Evolutionary conservation across 2,329 filamentous ascomycete species (phyloP), one percentile per base, ranked within the genome.

Genomic region (Leptosphaerulina australis): DNA sequence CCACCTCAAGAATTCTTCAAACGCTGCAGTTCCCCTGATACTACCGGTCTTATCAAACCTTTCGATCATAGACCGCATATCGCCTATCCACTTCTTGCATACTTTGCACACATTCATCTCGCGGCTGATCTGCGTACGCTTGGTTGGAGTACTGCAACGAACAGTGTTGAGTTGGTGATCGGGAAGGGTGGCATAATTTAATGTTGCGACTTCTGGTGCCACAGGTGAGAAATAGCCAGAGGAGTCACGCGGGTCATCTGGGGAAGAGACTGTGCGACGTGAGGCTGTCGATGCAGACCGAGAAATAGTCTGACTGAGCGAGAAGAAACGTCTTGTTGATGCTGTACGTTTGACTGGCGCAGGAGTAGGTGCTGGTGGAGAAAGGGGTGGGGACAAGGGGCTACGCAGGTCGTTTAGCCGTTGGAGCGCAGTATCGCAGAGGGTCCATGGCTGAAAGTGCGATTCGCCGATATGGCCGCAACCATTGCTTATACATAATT

Each of bases 391-490:
- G n/a, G 66, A 65, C 43, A 48, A 55, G n/a, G 66, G 68, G 9
- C 66, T 63, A 21, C 67, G 66, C 1, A 61, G 55, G 9, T 46
- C 37, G 20, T 59, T 55, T 6, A 72, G 61, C 4, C 58, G 55
- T 18, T 54, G 47, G 26, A 64, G 38, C 10, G 67, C 68, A 3
- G 28, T 21, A 37, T 53, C 37, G 58, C 69, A 72, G 21, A 69
- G 59, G 3, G 67, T 68, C 60, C 61, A 71, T 10, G 62, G 60
- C 4, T 55, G 44, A 12, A 52, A 49, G 48, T 67, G 55, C 9
- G 60, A 56, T 48, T 63, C 59, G 17, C 62, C 67, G 34, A 67
- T 60, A 38, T 72, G 69, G n/a, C 66, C 67, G 52, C 69, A 72
- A 33, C 69, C 68, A 25, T 62, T 62, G 37, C 48, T 51, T 10